Base-by-base conservation (phyloP, 805 yeast species). In the Spathaspora sp. region DNA sequence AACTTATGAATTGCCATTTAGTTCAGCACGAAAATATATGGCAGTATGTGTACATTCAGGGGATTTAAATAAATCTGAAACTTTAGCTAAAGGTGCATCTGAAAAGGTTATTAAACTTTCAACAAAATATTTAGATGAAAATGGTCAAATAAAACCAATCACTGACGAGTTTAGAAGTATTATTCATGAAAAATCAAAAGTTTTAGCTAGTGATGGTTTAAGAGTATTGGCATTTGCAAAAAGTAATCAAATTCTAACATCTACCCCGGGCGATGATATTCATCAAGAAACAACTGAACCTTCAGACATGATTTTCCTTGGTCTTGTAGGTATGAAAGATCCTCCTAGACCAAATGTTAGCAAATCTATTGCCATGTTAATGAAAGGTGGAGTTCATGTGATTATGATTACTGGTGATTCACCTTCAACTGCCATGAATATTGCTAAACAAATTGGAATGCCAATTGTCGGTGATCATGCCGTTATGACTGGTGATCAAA, bases 391-490 rank as follows among this genome's bases (percentile, higher is more conserved):
- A 44, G 99, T 94, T 42, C 96, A 90, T 63, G 90, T 94, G n/a
- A 89, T 94, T 48, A 94, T 94, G 98, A 93, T 94, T 57, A 94
- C 99, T 8, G 97, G 97, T 60, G 97, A 92, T 67, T 80, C 89
- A 38, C 96, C 91, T 56, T 83, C 86, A 14, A 90, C 97, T 14
- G 97, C 97, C 5, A 69, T 78, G 12, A 85, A 87, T 58, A 89
- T 92, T 66, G 97, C 97, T 2, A 80, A 77, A 56, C 91, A 89
- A 67, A 88, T 93, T 58, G 99, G 99, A 28, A 89, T 89, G 81
- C 96, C 92, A 3, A 75, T 86, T 40, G 68, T 78, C 40, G 85
- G 83, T 57, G 79, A 80, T 32, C 75, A 78, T 54, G 82, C 91
- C 46, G 91, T 93, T 28, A 72, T 94, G 68, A 85, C 87, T 26